Evolutionary conservation across 1,284 basidiomycete species (phyloP), one percentile per base, ranked within the genome.

Genomic region (Schizopora paradoxa): DNA sequence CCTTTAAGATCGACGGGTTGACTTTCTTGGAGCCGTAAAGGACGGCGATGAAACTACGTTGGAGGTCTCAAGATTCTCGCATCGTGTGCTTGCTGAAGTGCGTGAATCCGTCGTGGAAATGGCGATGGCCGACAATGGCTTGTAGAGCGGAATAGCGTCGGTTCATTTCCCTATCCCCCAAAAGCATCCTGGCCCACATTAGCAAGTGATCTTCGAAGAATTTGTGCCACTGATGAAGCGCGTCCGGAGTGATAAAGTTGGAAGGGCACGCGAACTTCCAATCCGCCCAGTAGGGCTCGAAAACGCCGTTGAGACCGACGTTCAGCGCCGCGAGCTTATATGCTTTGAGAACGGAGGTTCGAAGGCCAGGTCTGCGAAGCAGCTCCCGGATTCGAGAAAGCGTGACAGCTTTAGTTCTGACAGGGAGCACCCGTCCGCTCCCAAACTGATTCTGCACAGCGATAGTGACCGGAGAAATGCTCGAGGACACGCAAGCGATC

Each of bases 161-260:
- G 18, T 37, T 18, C 8, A 37, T 8, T 16, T 37, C 35, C 35
- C 8, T 16, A 10, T 37, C 18, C 18, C 35, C 35, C 13, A 37
- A 16, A 37, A 19, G 13, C 18, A 19, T 19, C 10, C 11, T 8
- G 10, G 10, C 35, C 42, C 42, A 44, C 6, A 18, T 39, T 8
- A 43, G 18, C 5, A 6, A 32, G 38, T 44, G 42, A 18, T 44
- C 42, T 18, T 14, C 3, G 38, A 13, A 37, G 8, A n/a, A 8
- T 16, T 37, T 37, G 18, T 37, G 35, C 35, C 11, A 19, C 11
- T 19, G 13, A 23, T 50, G 48, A 2, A 50, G 33, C 13, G 44
- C 6, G n/a, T 50, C 45, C 3, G 36, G 45, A 10, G 41, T 28
- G 22, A 50, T 37, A 39, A 50, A 50, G 6, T 47, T 16, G 13